Evolutionary conservation across 768 basidiomycete genomes (phyloP).

Genomic region (Phanerochaete sordida): DNA sequence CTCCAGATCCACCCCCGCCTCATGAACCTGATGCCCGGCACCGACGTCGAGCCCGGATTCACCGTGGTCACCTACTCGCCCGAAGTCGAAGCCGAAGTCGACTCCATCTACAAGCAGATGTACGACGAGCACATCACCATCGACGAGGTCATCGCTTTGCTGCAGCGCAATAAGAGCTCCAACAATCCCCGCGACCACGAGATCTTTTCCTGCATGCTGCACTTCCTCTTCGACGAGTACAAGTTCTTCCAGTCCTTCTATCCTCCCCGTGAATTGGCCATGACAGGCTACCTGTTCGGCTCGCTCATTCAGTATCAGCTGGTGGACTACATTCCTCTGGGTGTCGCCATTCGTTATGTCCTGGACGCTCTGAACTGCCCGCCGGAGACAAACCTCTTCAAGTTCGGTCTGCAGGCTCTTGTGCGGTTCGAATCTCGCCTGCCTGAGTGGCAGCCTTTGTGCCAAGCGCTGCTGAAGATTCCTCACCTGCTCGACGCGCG

Average conservation of each 20-base stretch:
- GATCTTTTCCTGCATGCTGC: constrained; percentile 98
- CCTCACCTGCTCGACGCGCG: constrained; percentile 83
- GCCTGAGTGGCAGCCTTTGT: constrained; percentile 89
- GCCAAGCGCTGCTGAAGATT: constrained; percentile 83
- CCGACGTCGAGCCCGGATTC: constrained; percentile 89
- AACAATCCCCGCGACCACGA: constrained; percentile 85
- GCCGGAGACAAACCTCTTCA: constrained; percentile 90
- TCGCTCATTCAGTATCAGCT: constrained; percentile 92
- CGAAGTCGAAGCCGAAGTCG: constrained; percentile 92
- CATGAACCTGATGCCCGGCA: constrained; percentile 86
- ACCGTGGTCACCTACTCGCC: constrained; percentile 81
- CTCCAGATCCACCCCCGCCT: constrained; percentile 94
- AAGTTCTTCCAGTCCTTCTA: constrained; percentile 98
- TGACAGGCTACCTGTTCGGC: constrained; percentile 96
- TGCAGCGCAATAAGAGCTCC: constrained; percentile 83
- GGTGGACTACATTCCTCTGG: constrained; percentile 90
- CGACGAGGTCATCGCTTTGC: constrained; percentile 88
- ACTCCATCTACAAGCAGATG: constrained; percentile 96
- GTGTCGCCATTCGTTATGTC: constrained; percentile 95
- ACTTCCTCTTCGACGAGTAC: constrained; percentile 99
- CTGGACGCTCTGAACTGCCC: constrained; percentile 90
- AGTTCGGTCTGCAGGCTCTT: constrained; percentile 91
- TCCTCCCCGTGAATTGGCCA: constrained; percentile 87
- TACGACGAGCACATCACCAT: constrained; percentile 93
- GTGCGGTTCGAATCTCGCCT: constrained; percentile 83